These are phyloP conservation scores for Lentinula novae-zelandiae DNA, from an alignment of 1,284 basidiomycete genomes.

Conservation along the genomic window DNA sequence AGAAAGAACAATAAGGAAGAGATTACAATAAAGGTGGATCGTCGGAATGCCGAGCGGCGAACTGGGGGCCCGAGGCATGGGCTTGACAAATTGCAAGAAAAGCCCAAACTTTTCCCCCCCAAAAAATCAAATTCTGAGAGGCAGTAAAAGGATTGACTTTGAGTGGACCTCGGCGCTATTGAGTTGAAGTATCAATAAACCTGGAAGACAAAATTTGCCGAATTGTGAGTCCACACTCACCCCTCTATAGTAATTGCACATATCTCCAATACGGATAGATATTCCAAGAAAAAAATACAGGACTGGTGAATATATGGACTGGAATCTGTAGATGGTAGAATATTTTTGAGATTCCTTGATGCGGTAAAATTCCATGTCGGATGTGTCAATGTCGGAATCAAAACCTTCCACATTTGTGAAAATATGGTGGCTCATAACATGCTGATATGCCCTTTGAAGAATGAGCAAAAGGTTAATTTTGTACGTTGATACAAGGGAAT, in stretches of 20 bases:
- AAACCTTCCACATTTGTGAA: slow-evolving; percentile 3
- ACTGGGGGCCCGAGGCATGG: too few species aligned
- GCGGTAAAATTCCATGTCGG: slow-evolving; percentile 1
- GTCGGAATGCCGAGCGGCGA: too few species aligned
- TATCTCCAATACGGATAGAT: neutral
- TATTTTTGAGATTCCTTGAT: slow-evolving; percentile 2
- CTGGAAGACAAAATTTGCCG: neutral
- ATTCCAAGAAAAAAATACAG: neutral
- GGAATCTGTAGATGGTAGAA: neutral
- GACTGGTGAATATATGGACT: neutral
- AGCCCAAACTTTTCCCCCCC: neutral
- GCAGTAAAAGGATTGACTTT: slow-evolving; percentile 1
- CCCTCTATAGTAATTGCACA: neutral
- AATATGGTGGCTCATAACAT: slow-evolving; percentile 5
- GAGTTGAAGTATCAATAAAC: neutral
- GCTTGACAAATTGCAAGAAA: neutral
- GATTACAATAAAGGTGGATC: too few species aligned
- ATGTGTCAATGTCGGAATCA: slow-evolving; percentile 3
- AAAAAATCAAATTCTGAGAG: slow-evolving; percentile 1
- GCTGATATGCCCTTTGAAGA: neutral
- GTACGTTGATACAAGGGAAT: too few species aligned
- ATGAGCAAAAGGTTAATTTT: neutral
- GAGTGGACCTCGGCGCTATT: slow-evolving; percentile 3
- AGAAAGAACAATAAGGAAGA: too few species aligned
- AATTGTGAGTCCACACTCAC: neutral